phyloP scores from a whole-genome alignment of 345 rosid species.

The Populus tremula region DNA sequence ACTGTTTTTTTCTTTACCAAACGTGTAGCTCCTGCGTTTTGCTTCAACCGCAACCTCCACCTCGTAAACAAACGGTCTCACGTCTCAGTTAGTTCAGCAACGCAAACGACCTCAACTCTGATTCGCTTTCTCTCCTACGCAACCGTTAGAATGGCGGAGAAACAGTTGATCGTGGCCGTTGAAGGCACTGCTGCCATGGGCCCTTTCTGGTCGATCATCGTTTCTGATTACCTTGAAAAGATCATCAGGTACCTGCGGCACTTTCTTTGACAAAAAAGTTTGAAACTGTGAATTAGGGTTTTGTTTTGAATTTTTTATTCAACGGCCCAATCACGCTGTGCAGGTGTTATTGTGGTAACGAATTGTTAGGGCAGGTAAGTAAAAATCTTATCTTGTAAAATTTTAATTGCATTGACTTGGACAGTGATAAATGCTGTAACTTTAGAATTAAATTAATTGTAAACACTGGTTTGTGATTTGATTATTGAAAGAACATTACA shows the following conservation, averaged over 20 bases:
- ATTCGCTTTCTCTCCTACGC: neutral
- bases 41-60: too few relatives aligned
- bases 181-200: slow-evolving; percentile 96
- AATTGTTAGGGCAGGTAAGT: slow-evolving; percentile 67
- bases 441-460: neutral
- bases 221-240: slow-evolving; percentile 85
- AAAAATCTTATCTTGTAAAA: neutral
- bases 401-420: neutral
- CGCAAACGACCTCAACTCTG: neutral
- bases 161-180: slow-evolving; percentile 77
- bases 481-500: neutral
- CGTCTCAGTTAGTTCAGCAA: neutral
- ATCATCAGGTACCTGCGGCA: slow-evolving; percentile 55
- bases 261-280: neutral
- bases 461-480: neutral
- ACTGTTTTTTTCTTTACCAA: too few relatives aligned
- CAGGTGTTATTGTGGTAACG: slow-evolving; percentile 74
- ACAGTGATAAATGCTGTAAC: neutral
- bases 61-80: too few relatives aligned
- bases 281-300: neutral
- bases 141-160: slow-evolving; percentile 51
- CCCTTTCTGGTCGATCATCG: slow-evolving; percentile 67
- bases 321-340: slow-evolving; percentile 3
- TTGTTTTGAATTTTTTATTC: neutral
- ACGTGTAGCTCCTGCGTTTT: too few relatives aligned